A percentile compares a stretch with the other conserved stretches of the same genome.
Evolutionary conservation across 1,139 yeast species (phyloP).

Genomic region (Ogataea hybrid): DNA sequence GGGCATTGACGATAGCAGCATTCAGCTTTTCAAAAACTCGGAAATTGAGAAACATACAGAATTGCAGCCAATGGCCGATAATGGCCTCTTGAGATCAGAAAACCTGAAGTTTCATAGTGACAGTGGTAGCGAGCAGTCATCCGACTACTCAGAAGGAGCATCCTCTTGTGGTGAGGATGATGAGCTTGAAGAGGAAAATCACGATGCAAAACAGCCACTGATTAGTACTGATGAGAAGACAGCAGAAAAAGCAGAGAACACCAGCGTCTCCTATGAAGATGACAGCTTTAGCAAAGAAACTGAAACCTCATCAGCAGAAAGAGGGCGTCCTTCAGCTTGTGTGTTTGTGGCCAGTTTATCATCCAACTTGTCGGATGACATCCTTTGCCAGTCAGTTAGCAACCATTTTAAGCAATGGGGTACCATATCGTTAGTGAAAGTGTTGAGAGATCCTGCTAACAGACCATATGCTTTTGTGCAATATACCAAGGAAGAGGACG

Average conservation of each 20-base stretch:
- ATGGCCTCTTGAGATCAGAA: conserved; percentile 11
- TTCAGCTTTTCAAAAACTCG: conserved; percentile 15
- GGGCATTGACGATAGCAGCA: conserved; percentile 18
- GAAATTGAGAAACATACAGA: conserved; percentile 16
- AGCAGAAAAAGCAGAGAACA: conserved; percentile 5
- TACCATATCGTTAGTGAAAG: conserved; percentile 69
- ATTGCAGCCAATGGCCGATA: conserved; percentile 13
- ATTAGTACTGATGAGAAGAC: not conserved
- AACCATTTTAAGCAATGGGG: conserved; percentile 68
- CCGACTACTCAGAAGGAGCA: conserved; percentile 19
- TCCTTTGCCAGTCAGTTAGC: conserved; percentile 64
- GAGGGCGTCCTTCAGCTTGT: conserved; percentile 73
- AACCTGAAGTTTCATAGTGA: conserved; percentile 15
- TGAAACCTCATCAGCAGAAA: conserved; percentile 17
- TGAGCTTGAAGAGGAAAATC: conserved; percentile 4
- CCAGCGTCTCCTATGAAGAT: conserved; percentile 15
- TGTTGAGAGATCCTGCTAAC: conserved; percentile 74
- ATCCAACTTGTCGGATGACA: conserved; percentile 63
- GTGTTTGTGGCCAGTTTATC: conserved; percentile 84
- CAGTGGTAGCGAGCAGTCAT: conserved; percentile 17
- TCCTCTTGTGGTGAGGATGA: conserved; percentile 16
- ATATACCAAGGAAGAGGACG: conserved; percentile 68
- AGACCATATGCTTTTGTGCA: conserved; percentile 96
- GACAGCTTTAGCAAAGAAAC: conserved; percentile 19
- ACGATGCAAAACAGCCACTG: no score